Evolutionary conservation across 108 stramenopile genomes (phyloP).

Genomic region (Aurantiochytrium sp.): DNA sequence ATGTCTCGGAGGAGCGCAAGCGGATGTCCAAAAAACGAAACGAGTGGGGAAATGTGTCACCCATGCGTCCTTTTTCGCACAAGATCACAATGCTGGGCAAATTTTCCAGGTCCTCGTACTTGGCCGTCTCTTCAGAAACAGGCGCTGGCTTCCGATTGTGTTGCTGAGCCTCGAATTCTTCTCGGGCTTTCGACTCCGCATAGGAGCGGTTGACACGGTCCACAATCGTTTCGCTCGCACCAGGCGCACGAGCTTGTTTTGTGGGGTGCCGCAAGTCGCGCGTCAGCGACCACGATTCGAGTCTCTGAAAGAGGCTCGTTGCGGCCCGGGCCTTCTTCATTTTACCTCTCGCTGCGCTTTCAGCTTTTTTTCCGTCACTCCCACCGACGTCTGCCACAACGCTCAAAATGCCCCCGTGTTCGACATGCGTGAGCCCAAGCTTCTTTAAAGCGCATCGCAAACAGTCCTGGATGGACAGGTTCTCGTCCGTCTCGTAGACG

Average conservation of each 20-base stretch:
- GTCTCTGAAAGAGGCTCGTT: not conserved
- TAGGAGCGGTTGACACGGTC: not conserved
- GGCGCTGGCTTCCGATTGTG: not conserved
- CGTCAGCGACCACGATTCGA: not conserved
- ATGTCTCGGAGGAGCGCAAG: not conserved
- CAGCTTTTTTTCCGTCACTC: not conserved
- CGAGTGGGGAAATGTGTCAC: not conserved
- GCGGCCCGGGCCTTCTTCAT: not conserved
- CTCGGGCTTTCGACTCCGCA: not conserved
- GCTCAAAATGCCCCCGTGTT: not conserved
- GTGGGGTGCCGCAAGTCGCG: not conserved
- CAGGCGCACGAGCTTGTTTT: not conserved
- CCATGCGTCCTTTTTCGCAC: not conserved
- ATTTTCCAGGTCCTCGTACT: not conserved
- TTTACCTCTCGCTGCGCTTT: not conserved
- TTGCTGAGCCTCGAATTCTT: not conserved
- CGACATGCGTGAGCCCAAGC: not conserved
- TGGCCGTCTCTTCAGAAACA: not conserved
- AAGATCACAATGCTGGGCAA: not conserved
- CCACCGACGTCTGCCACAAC: not conserved
- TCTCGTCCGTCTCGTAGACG: not conserved
- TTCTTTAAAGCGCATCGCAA: not conserved
- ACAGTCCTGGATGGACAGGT: not conserved
- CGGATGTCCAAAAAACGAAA: not conserved
- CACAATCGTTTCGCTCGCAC: not conserved